phyloP scores from a whole-genome alignment of 129 eudicot species.

The Tanacetum coccineum region DNA sequence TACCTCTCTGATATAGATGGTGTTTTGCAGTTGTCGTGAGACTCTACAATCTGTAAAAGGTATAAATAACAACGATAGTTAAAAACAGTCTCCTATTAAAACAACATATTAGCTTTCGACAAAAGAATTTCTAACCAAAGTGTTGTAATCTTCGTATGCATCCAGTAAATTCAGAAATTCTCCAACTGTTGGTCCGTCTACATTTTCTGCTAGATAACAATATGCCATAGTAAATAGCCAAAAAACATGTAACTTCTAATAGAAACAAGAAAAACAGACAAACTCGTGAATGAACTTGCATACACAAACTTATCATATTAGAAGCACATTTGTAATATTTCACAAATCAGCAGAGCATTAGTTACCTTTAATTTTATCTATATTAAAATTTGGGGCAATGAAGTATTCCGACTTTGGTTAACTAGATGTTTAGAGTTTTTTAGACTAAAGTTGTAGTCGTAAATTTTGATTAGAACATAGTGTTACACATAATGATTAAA shows the following conservation, averaged over 20 bases:
- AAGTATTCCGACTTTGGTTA: too few relatives aligned
- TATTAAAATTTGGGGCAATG: too few relatives aligned
- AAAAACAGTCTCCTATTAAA: constrained; percentile 2
- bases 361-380: too few relatives aligned
- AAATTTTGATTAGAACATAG: too few relatives aligned
- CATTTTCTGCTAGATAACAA: constrained; percentile 55
- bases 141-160: constrained; percentile 48
- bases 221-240: constrained; percentile 15
- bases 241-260: neutral
- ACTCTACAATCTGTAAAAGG: constrained; percentile 36
- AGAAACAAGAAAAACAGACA: neutral
- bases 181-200: constrained; percentile 52
- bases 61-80: constrained; percentile 14
- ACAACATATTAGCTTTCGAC: neutral
- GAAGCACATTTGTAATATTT: too few relatives aligned
- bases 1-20: constrained; percentile 69
- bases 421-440: too few relatives aligned
- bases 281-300: too few relatives aligned
- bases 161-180: constrained; percentile 77
- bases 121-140: constrained; percentile 30
- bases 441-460: too few relatives aligned
- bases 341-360: too few relatives aligned
- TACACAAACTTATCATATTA: too few relatives aligned
- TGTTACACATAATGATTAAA: too few relatives aligned
- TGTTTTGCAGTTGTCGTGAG: constrained; percentile 29